Conservation (phyloP, 2,329 filamentous ascomycete species). For the Neoascochyta sp. region DNA sequence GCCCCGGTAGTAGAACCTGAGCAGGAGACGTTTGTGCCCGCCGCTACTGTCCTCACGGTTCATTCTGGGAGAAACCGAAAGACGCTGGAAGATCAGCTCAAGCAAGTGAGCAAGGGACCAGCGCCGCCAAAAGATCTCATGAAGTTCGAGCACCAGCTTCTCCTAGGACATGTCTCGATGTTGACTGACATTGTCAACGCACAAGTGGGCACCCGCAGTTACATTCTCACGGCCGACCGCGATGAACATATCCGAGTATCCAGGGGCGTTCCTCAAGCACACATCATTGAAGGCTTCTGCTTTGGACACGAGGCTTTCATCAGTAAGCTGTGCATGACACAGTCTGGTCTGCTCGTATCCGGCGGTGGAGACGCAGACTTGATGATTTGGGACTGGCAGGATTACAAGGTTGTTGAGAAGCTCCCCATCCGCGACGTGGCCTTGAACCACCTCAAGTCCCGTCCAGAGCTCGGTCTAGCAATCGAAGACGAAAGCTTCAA, state of each 20-base stretch:
- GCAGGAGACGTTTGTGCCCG: slow-evolving; percentile 46
- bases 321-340: slow-evolving; percentile 66
- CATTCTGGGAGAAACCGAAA: slow-evolving; percentile 59
- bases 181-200: slow-evolving; percentile 68
- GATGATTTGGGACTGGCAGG: slow-evolving; percentile 77
- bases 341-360: slow-evolving; percentile 67
- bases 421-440: slow-evolving; percentile 41
- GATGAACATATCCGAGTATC: slow-evolving; percentile 88
- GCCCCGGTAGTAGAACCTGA: slow-evolving; percentile 17
- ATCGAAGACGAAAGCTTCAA: slow-evolving; percentile 24
- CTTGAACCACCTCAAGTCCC: slow-evolving; percentile 15
- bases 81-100: slow-evolving; percentile 56
- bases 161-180: slow-evolving; percentile 94
- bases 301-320: slow-evolving; percentile 85
- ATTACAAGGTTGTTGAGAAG: slow-evolving; percentile 52
- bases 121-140: slow-evolving; percentile 48
- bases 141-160: slow-evolving; percentile 68
- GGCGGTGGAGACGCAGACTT: slow-evolving; percentile 81
- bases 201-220: slow-evolving; percentile 51
- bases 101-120: slow-evolving; percentile 40
- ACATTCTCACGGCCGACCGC: slow-evolving; percentile 65
- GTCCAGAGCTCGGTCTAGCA: slow-evolving; percentile 11
- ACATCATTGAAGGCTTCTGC: slow-evolving; percentile 87
- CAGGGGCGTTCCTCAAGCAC: slow-evolving; percentile 72
- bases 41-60: slow-evolving; percentile 57